These are phyloP conservation scores for Colletotrichum melonis DNA, from an alignment of 2,329 filamentous ascomycete genomes.

Conservation along the genomic window DNA sequence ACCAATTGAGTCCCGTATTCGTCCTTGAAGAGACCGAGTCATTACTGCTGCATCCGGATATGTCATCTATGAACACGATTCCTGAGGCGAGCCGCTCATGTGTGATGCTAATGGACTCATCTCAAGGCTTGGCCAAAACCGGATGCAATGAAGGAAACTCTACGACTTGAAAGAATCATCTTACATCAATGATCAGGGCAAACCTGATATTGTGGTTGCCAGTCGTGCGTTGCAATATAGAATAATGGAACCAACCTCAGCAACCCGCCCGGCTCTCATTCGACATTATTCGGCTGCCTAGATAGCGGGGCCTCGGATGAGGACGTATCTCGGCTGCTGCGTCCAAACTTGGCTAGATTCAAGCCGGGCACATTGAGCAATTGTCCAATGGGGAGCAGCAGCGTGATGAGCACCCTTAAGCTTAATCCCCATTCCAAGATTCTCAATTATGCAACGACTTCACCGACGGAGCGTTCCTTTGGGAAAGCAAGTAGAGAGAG, in stretches of 20 bases:
- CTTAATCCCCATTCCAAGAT: slow-evolving; percentile 3
- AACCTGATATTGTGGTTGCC: not conserved
- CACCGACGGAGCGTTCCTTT: not conserved
- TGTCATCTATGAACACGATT: not conserved
- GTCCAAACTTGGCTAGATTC: slow-evolving; percentile 5
- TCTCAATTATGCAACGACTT: not conserved
- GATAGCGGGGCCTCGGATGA: not conserved
- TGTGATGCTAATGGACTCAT: not conserved
- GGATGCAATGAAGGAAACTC: not conserved
- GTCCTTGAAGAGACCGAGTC: not conserved
- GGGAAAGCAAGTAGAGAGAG: not conserved
- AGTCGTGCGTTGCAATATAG: not conserved
- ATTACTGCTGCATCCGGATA: not conserved
- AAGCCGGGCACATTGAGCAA: not conserved
- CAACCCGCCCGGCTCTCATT: slow-evolving; percentile 5
- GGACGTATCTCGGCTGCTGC: not conserved
- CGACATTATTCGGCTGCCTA: slow-evolving; percentile 22
- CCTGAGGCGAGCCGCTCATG: not conserved
- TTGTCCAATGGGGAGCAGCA: slow-evolving; percentile 3
- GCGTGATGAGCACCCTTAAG: not conserved
- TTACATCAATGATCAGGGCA: not conserved
- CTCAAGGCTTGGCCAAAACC: not conserved
- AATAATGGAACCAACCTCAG: not conserved
- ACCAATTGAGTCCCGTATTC: not conserved
- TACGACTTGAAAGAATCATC: too few species aligned